Conservation (phyloP, 768 basidiomycete species). For the Suillus paluster region DNA sequence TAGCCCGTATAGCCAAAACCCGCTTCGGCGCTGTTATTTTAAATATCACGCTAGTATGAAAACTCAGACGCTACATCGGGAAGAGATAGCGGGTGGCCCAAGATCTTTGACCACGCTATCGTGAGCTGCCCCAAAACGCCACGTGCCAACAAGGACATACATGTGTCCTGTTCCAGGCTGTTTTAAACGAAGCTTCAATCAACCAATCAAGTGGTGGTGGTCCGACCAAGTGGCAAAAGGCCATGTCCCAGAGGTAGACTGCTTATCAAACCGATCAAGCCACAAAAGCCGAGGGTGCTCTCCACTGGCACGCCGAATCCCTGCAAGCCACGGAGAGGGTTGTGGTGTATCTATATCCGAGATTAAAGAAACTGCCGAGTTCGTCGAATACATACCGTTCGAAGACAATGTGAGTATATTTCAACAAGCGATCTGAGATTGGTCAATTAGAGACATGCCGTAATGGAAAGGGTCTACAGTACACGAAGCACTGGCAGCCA, state of each 20-base stretch:
- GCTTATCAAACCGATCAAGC: conserved; percentile 2
- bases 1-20: conserved; percentile 32
- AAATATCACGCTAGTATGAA: conserved; percentile 30
- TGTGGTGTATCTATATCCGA: conserved; percentile 5
- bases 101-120: conserved; percentile 20
- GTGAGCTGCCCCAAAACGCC: conserved; percentile 15
- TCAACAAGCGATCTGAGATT: conserved; percentile 4
- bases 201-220: conserved; percentile 9
- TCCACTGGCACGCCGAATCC: not conserved
- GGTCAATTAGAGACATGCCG: not conserved
- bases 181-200: conserved; percentile 10
- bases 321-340: conserved; percentile 1
- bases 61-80: conserved; percentile 31
- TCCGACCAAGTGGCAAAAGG: not conserved
- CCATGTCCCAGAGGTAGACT: not conserved
- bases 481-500: not conserved
- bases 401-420: not conserved
- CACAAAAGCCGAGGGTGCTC: conserved; percentile 2
- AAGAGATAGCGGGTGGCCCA: conserved; percentile 12
- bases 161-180: conserved; percentile 3
- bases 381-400: not conserved
- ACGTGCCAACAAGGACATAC: conserved; percentile 11
- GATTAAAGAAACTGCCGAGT: conserved; percentile 6
- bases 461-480: not conserved
- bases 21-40: conserved; percentile 36